Conservation (phyloP, 164 flowering plant species). For the Tinospora cordifolia region DNA sequence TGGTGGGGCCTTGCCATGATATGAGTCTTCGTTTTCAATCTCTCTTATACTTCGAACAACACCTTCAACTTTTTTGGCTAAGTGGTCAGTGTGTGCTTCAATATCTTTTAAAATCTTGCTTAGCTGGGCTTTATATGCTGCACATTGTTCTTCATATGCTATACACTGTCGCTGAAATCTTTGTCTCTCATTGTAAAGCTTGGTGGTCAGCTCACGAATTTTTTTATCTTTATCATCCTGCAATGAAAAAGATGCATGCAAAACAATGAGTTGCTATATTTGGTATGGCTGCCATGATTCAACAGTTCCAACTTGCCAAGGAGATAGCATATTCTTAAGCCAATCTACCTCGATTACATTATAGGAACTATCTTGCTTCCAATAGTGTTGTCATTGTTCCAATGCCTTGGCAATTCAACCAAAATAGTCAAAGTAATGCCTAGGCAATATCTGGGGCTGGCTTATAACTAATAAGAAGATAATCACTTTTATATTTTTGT, state of each 20-base stretch:
- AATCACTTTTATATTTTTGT: no score
- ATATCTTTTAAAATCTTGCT: constrained; percentile 25
- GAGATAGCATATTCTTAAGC: no score
- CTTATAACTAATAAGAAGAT: no score
- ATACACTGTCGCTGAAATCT: constrained; percentile 27
- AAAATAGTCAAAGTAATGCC: no score
- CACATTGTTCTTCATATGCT: constrained; percentile 31
- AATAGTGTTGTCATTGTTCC: no score
- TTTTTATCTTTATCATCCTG: constrained; percentile 43
- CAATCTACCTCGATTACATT: no score
- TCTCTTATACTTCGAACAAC: constrained; percentile 28
- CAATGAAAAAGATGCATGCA: not conserved
- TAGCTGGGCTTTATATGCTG: constrained; percentile 19
- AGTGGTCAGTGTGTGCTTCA: constrained; percentile 29
- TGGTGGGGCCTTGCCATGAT: not conserved
- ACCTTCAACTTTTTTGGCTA: constrained; percentile 25
- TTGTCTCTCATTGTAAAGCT: constrained; percentile 32
- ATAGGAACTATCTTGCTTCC: no score
- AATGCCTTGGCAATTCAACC: no score
- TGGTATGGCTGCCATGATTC: no score
- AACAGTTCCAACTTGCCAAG: no score
- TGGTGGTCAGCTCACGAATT: constrained; percentile 32
- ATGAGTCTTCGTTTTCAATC: constrained; percentile 20
- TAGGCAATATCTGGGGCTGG: no score
- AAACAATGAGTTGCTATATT: no score